Evolutionary conservation across 257 asterid genomes (phyloP), one percentile per base, ranked within the genome.

Genomic region (Solanum clarkiae): DNA sequence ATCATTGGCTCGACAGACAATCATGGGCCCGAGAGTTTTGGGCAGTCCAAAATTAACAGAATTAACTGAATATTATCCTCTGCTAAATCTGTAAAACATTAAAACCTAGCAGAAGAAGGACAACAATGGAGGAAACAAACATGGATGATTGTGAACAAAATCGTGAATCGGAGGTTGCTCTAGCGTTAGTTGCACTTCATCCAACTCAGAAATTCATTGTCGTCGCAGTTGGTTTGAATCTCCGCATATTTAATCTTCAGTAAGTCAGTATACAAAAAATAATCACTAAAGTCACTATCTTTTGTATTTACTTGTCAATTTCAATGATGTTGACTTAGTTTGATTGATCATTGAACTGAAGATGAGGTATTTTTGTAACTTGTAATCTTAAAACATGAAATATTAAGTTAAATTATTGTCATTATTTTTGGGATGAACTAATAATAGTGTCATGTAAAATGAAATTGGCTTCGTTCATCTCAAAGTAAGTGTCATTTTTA

Each of bases 91-190:
- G 17, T 3, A 42, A 2, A 22, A 49, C 14, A 5, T 47, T 45
- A 74, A 74, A 74, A 60, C 81, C 81, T 74, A 72, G 40, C 40
- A 3, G 9, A 4, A 13, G 56, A 6, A 7, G 24, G 1, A 49
- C 81, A 75, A 49, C 45, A 60, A 70, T 93, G 97, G 97, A 93
- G 84, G 97, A 91, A 65, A 83, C 83, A 45, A 86, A 85, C 86
- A 84, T 92, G 90, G 97, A 93, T 71, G 95, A 90, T 84, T 80
- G 66, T 86, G 93, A 91, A 82, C 90, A 89, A 83, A 90, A 89
- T 90, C 93, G 90, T 60, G 97, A 93, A 87, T 81, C 89, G 11
- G 98, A 95, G 89, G 97, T 92, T 2, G 96, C 98, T 53, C 98
- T 98, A 14, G 98, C 97, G 4, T 88, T 91, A 75, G 90, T 97